Evolutionary conservation across 1,284 basidiomycete species (phyloP).

Genomic region (Sporisorium scitamineum): DNA sequence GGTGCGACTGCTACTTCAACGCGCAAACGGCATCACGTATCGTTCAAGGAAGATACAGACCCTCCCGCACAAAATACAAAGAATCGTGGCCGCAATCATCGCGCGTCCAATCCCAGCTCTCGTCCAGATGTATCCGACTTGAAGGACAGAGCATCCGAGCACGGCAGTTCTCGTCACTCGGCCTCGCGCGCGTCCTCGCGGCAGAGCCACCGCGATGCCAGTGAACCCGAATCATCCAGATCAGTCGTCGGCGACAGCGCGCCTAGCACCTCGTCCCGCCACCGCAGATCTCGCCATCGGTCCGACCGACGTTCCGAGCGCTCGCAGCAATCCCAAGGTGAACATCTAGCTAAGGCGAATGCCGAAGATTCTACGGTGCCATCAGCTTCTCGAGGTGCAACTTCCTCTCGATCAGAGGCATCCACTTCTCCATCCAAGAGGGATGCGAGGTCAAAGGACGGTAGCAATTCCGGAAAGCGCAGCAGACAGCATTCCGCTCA

Average conservation of each 20-base stretch:
- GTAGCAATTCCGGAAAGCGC: constrained; percentile 21
- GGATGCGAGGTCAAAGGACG: constrained; percentile 23
- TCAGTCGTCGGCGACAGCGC: constrained; percentile 23
- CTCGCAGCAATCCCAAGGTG: constrained; percentile 9
- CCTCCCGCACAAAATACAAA: constrained; percentile 13
- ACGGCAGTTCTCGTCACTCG: constrained; percentile 27
- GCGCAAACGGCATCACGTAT: constrained; percentile 48
- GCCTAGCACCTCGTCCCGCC: constrained; percentile 25
- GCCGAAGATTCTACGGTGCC: not conserved
- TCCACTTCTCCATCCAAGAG: constrained; percentile 27
- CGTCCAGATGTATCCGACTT: constrained; percentile 17
- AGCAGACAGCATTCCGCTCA: constrained; percentile 32
- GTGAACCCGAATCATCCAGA: constrained; percentile 34
- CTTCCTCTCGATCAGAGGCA: constrained; percentile 19
- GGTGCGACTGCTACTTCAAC: constrained; percentile 2
- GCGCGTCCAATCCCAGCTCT: constrained; percentile 15
- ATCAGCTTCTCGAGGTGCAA: constrained; percentile 10
- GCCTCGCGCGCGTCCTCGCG: constrained; percentile 42
- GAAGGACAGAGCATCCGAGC: constrained; percentile 30
- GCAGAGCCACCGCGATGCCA: constrained; percentile 37
- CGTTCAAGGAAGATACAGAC: constrained; percentile 39
- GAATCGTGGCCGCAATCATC: constrained; percentile 29
- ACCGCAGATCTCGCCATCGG: constrained; percentile 20
- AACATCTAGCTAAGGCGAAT: constrained; percentile 12
- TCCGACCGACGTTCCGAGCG: constrained; percentile 30